A percentile compares a stretch with the other conserved stretches of the same genome.
These are phyloP conservation scores for Calonectria pseudoreteaudii DNA, from an alignment of 2,329 filamentous ascomycete species.

Conservation along the genomic window DNA sequence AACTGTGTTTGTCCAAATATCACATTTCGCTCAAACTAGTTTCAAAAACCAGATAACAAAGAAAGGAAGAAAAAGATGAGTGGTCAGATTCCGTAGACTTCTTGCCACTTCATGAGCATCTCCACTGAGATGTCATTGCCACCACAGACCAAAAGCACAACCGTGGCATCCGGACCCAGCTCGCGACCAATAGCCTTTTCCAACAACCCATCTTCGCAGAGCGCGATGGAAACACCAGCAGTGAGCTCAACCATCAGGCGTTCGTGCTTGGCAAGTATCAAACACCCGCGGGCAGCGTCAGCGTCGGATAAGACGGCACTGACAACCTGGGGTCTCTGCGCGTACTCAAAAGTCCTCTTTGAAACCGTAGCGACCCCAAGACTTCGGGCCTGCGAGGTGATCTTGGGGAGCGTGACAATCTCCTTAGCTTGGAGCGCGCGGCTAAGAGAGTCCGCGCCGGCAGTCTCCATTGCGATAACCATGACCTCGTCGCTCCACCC, in stretches of 20 bases:
- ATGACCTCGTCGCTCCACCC: slow-evolving; percentile 47
- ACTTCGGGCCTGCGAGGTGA: slow-evolving; percentile 78
- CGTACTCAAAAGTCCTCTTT: slow-evolving; percentile 52
- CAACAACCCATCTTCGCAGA: slow-evolving; percentile 43
- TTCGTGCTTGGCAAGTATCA: slow-evolving; percentile 45
- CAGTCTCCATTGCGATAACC: slow-evolving; percentile 79
- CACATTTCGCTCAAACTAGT: not conserved
- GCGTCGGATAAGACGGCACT: slow-evolving; percentile 43
- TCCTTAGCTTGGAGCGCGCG: slow-evolving; percentile 64
- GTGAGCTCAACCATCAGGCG: slow-evolving; percentile 46
- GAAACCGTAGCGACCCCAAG: slow-evolving; percentile 78
- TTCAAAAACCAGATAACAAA: not conserved
- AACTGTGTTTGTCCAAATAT: too few species aligned
- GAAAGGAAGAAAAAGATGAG: not conserved
- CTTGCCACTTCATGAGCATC: slow-evolving; percentile 42
- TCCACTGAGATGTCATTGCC: slow-evolving; percentile 49
- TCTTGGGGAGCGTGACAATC: slow-evolving; percentile 72
- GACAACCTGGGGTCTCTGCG: slow-evolving; percentile 39
- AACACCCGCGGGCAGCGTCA: slow-evolving; percentile 43
- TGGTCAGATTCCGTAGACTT: slow-evolving; percentile 27
- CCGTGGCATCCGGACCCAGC: slow-evolving; percentile 39
- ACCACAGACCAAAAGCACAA: slow-evolving; percentile 48
- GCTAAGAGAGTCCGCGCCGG: slow-evolving; percentile 75
- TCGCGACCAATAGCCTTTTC: slow-evolving; percentile 27
- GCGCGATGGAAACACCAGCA: slow-evolving; percentile 44